These are phyloP conservation scores for Lipomyces anomalus DNA, from an alignment of 805 yeast species.

Conservation along the genomic window DNA sequence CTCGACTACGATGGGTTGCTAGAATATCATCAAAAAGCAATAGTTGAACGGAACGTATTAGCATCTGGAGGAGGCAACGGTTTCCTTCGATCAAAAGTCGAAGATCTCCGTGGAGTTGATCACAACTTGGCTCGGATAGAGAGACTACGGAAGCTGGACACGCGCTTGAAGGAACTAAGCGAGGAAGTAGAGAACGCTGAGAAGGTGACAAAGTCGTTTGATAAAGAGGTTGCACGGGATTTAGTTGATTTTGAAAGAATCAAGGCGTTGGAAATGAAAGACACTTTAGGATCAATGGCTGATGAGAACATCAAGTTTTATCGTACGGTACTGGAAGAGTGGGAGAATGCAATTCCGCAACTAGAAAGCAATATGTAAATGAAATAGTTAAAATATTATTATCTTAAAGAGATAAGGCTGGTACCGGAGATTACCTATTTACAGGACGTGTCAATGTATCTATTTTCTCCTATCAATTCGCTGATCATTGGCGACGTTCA, in stretches of 20 bases:
- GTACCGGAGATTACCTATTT: no score
- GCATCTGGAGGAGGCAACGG: constrained; percentile 50
- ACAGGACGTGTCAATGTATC: no score
- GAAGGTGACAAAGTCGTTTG: constrained; percentile 47
- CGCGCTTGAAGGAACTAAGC: constrained; percentile 45
- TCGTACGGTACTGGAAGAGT: constrained; percentile 40
- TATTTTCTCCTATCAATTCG: constrained; percentile 34
- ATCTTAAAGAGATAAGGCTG: no score
- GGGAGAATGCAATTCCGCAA: constrained; percentile 20
- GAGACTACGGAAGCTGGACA: constrained; percentile 46
- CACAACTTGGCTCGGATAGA: constrained; percentile 52
- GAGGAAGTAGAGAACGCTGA: constrained; percentile 49
- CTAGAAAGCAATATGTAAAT: constrained; percentile 7
- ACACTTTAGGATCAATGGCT: constrained; percentile 64
- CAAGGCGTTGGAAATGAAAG: constrained; percentile 70
- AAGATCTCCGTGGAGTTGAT: constrained; percentile 58
- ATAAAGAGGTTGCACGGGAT: constrained; percentile 52
- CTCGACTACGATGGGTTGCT: constrained; percentile 82
- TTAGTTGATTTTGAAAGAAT: constrained; percentile 68
- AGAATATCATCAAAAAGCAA: constrained; percentile 69
- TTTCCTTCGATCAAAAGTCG: constrained; percentile 51
- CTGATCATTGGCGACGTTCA: constrained; percentile 79
- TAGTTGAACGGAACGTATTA: constrained; percentile 54
- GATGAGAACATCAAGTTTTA: constrained; percentile 72
- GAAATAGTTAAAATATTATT: background rate